Evolutionary conservation across 257 asterid genomes (phyloP), one percentile per base, ranked within the genome.

Genomic region (Knoxia roxburghii): DNA sequence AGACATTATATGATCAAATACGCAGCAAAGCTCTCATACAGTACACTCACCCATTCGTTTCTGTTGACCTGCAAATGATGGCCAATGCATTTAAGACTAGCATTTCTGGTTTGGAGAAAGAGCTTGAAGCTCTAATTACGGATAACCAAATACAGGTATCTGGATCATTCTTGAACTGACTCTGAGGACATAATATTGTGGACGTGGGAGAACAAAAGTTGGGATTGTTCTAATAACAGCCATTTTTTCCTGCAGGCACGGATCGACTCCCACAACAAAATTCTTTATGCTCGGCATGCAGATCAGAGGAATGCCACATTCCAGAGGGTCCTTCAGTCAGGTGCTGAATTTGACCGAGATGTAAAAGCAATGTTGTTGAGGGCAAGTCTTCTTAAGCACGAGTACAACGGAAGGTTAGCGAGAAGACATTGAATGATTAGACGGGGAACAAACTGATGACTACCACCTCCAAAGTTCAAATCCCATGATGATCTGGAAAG

Each of bases 21-120:
- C 99, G 97, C 0, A 89, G 79, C 87, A 94, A 94, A 80, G 99
- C 99, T 64, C 90, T 94, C 70, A 90, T 90, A 67, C 99, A 94
- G 83, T 94, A 90, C 79, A 94, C 97, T 7, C 86, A 82, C 68
- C 99, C 97, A 12, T 94, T 90, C 68, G 84, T 90, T 74, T 94
- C 99, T 43, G 99, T 90, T 60, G 97, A 90, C 78, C 86, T 94
- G 54, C 77, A 75, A 59, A 87, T 84, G 96, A 94, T 94, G 99
- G 99, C 97, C 65, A 82, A 82, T 79, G 99, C 99, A 72, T 90
- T 94, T 77, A 88, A 87, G 76, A 84, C 97, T 17, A 87, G 79
- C 49, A 67, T 89, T 55, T 13, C 90, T 0, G 95, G 87, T 64
- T 79, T 94, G 81, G 93, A 84, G 91, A 94, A 90, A 71, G 99